These are phyloP conservation scores for Diplodia corticola DNA, from an alignment of 2,329 filamentous ascomycete genomes.

Conservation along the genomic window DNA sequence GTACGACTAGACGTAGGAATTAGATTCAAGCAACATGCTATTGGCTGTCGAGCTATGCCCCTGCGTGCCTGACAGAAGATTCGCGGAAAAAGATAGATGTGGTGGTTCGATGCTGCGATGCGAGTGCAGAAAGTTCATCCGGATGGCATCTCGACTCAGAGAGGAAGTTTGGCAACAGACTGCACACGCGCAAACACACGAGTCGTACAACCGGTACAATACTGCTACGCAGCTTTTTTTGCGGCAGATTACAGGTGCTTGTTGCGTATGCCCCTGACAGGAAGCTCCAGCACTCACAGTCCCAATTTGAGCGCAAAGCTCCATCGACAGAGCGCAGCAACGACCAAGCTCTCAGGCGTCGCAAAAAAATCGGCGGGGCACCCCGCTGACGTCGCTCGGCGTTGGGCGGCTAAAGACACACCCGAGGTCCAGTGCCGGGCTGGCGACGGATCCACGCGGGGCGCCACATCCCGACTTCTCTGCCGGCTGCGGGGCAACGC, in stretches of 20 bases:
- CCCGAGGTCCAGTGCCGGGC: neutral
- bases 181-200: neutral
- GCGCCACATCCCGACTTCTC: constrained; percentile 15
- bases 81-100: neutral
- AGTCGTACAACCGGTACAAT: neutral
- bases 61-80: neutral
- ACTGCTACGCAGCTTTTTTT: too few species aligned
- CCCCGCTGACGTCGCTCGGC: constrained; percentile 1
- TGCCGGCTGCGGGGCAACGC: constrained; percentile 16
- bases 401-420: constrained; percentile 10
- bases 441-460: neutral
- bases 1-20: constrained; percentile 65
- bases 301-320: too few species aligned
- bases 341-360: neutral
- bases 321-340: neutral
- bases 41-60: neutral
- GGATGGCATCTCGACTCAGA: neutral
- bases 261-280: neutral
- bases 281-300: too few species aligned
- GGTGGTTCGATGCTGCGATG: neutral
- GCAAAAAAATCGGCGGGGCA: neutral
- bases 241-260: neutral
- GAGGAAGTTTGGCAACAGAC: neutral
- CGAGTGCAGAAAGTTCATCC: constrained; percentile 12
- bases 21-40: neutral